phyloP scores from a whole-genome alignment of 2,329 filamentous ascomycete genomes.

The Aspergillus aculeatus region DNA sequence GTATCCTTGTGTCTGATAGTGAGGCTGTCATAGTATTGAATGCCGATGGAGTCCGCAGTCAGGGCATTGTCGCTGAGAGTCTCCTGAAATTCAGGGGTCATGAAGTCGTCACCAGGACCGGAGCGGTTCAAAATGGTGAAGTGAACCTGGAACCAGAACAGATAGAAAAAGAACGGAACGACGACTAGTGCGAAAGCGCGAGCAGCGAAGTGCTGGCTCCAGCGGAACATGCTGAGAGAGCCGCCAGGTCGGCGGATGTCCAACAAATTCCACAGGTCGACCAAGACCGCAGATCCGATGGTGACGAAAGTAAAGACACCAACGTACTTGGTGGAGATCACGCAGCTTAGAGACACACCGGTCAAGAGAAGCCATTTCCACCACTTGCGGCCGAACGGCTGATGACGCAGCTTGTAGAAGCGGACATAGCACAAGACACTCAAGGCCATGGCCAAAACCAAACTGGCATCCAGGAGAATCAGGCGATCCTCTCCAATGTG shows the following conservation, averaged over 20 bases:
- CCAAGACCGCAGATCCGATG: conserved; percentile 87
- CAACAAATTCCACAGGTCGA: conserved; percentile 93
- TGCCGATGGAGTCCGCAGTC: conserved; percentile 78
- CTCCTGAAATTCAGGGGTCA: conserved; percentile 97
- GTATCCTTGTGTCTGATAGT: conserved; percentile 95
- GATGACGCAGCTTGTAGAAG: conserved; percentile 93
- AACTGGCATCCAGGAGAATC: conserved; percentile 89
- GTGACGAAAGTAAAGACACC: conserved; percentile 96
- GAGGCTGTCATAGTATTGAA: conserved; percentile 88
- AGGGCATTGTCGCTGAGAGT: conserved; percentile 93
- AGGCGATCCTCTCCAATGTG: conserved; percentile 95
- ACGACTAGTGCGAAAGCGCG: conserved; percentile 82
- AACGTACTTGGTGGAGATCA: conserved; percentile 98
- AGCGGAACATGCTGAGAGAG: conserved; percentile 73
- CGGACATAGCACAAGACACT: conserved; percentile 92
- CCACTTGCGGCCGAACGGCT: conserved; percentile 91
- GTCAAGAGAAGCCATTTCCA: conserved; percentile 99
- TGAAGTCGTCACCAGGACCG: conserved; percentile 96
- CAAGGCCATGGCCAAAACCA: conserved; percentile 94
- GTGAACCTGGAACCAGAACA: conserved; percentile 99
- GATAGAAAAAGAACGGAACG: conserved; percentile 93
- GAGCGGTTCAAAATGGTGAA: conserved; percentile 85
- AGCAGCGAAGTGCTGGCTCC: conserved; percentile 85
- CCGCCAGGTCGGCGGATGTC: conserved; percentile 83
- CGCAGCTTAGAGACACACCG: conserved; percentile 90